Evolutionary conservation across 805 yeast genomes (phyloP), one percentile per base, ranked within the genome.

Genomic region (Metschnikowia lunata): DNA sequence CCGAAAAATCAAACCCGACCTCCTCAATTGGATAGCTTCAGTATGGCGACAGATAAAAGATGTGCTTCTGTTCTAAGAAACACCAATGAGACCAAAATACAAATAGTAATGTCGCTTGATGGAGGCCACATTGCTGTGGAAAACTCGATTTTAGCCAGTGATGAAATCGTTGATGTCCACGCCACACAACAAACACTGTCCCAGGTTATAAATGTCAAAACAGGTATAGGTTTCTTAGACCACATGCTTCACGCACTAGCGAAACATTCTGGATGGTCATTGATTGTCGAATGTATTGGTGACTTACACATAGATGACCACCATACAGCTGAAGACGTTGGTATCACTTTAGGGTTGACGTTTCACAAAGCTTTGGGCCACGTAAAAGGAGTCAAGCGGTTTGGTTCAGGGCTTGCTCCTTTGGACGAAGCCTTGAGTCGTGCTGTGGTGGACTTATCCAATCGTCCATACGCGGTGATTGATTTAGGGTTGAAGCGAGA

Each of bases 191-290:
- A 75, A 18, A 79, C 95, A 0, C 67, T 75, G 11, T 66, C 84
- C 7, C 98, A 91, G 64, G 71, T 76, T 8, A 89, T 93, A 47
- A 72, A 80, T 29, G 81, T 93, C 40, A 85, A 87, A 57, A 85
- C 98, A 0, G 99, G 99, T 42, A 79, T 93, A 43, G 99, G 98
- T 1, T 93, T 93, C 61, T 69, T 91, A 46, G 98, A 93, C 69
- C 99, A 93, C 66, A 93, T 93, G 99, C 72, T 93, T 38, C 97
- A 91, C 58, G 99, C 99, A 0, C 72, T 93, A 56, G 97, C 98
- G 33, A 93, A 93, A 60, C 99, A 93, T 66, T 74, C 95, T 1
- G 98, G 98, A 13, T 93, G 98, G 99, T 87, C 96, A 10, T 61
- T 93, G 45, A 72, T 87, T 30, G 77, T 93, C 14, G 95, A 85